phyloP scores from a whole-genome alignment of 108 stramenopile species.

The Fragilaria crotonensis region DNA sequence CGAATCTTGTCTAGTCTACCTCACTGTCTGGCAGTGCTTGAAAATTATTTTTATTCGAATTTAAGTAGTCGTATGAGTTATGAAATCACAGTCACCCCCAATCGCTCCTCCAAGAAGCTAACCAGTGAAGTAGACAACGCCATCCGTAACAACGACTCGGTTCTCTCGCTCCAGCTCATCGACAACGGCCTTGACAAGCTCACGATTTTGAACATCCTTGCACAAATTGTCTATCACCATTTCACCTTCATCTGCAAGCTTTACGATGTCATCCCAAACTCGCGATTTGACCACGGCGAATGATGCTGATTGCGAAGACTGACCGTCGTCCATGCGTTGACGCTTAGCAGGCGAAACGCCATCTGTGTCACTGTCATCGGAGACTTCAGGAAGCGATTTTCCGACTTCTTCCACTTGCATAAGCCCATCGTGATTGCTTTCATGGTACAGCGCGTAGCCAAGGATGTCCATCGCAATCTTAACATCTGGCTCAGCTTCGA shows the following conservation, averaged over 20 bases:
- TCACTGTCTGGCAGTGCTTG: too few relatives aligned
- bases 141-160: slow-evolving; percentile 42
- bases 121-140: slow-evolving; percentile 5
- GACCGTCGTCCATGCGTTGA: slow-evolving; percentile 22
- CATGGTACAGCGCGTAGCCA: slow-evolving; percentile 85
- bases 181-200: slow-evolving; percentile 29
- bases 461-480: slow-evolving; percentile 79
- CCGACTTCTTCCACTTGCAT: background rate
- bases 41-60: too few relatives aligned
- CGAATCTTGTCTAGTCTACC: too few relatives aligned
- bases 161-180: slow-evolving; percentile 44
- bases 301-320: slow-evolving; percentile 7
- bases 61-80: too few relatives aligned
- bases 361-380: slow-evolving; percentile 36
- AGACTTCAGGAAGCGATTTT: too few relatives aligned
- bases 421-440: slow-evolving; percentile 28
- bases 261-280: slow-evolving; percentile 36
- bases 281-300: slow-evolving; percentile 29
- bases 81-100: background rate
- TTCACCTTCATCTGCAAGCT: slow-evolving; percentile 30
- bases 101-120: background rate
- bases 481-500: slow-evolving; percentile 74
- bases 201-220: slow-evolving; percentile 34
- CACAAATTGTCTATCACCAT: slow-evolving; percentile 42
- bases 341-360: slow-evolving; percentile 19